Conservation (phyloP, 2,329 filamentous ascomycete species). For the Bipolaris oryzae region DNA sequence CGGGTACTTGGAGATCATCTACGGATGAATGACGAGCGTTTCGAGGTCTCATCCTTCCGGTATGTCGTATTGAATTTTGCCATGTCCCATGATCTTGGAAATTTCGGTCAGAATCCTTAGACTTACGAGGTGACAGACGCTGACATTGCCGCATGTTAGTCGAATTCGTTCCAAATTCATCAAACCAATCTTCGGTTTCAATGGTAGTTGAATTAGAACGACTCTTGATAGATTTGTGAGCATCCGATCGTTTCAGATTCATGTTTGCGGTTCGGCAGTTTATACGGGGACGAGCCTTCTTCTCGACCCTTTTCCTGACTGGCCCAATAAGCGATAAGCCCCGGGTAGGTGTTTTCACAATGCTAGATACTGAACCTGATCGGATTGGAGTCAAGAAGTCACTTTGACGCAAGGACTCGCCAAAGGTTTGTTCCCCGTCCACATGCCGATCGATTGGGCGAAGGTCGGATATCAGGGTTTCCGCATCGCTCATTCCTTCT, state of each 20-base stretch:
- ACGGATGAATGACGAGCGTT: conserved; percentile 16
- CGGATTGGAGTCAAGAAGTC: conserved; percentile 24
- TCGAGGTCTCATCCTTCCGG: neutral
- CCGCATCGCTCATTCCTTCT: conserved; percentile 38
- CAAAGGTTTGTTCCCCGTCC: conserved; percentile 29
- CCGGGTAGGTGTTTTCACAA: conserved; percentile 39
- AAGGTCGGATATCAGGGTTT: conserved; percentile 35
- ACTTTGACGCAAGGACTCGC: conserved; percentile 12
- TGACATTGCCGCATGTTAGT: conserved; percentile 4
- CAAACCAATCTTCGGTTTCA: neutral
- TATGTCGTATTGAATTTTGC: conserved; percentile 13
- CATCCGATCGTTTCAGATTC: conserved; percentile 33
- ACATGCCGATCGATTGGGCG: conserved; percentile 21
- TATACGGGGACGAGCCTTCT: conserved; percentile 17
- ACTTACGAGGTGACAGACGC: neutral
- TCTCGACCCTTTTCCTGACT: conserved; percentile 27
- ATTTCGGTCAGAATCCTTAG: neutral
- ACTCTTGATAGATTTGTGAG: conserved; percentile 33
- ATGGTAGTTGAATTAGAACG: conserved; percentile 8
- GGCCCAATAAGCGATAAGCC: conserved; percentile 38
- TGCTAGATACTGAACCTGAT: conserved; percentile 31
- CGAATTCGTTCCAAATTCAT: neutral
- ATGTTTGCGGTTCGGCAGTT: conserved; percentile 15
- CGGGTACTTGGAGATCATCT: conserved; percentile 12
- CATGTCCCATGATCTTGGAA: conserved; percentile 13